Conservation (phyloP, 345 rosid species). For the Anacardium occidentale region DNA sequence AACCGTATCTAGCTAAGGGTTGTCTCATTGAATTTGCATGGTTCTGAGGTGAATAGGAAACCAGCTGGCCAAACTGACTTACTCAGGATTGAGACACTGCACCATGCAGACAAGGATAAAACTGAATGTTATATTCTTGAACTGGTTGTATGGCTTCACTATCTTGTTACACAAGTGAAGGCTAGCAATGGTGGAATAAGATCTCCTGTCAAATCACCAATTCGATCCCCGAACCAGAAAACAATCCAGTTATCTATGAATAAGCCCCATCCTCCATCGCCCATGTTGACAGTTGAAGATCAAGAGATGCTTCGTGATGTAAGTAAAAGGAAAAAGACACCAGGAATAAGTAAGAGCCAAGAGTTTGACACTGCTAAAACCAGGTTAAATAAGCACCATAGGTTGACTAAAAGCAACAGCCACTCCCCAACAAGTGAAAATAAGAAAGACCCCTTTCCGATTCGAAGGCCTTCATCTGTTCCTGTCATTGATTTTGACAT, state of each 20-base stretch:
- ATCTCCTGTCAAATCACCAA: constrained; percentile 87
- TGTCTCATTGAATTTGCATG: constrained; percentile 27
- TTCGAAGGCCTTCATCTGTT: constrained; percentile 62
- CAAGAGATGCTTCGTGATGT: constrained; percentile 93
- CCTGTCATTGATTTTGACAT: constrained; percentile 75
- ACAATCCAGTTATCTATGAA: constrained; percentile 44
- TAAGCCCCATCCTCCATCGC: constrained; percentile 43
- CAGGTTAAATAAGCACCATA: constrained; percentile 66
- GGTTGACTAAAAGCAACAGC: constrained; percentile 91
- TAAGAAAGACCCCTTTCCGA: constrained; percentile 62
- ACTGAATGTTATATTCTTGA: constrained; percentile 78
- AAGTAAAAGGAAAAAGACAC: constrained; percentile 73
- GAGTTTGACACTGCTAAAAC: constrained; percentile 70
- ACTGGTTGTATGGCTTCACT: constrained; percentile 86
- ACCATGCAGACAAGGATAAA: constrained; percentile 93
- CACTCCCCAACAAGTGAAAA: constrained; percentile 67
- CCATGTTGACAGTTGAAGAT: constrained; percentile 69
- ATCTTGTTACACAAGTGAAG: constrained; percentile 76
- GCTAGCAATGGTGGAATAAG: constrained; percentile 62
- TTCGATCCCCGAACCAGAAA: constrained; percentile 69
- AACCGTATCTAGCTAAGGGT: constrained; percentile 7
- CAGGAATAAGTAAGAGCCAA: constrained; percentile 97
- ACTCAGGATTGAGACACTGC: constrained; percentile 86
- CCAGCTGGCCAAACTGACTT: constrained; percentile 71
- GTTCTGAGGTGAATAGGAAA: constrained; percentile 73